Conservation (phyloP, 2,329 filamentous ascomycete genomes). For the Stachybotrys chartarum region DNA sequence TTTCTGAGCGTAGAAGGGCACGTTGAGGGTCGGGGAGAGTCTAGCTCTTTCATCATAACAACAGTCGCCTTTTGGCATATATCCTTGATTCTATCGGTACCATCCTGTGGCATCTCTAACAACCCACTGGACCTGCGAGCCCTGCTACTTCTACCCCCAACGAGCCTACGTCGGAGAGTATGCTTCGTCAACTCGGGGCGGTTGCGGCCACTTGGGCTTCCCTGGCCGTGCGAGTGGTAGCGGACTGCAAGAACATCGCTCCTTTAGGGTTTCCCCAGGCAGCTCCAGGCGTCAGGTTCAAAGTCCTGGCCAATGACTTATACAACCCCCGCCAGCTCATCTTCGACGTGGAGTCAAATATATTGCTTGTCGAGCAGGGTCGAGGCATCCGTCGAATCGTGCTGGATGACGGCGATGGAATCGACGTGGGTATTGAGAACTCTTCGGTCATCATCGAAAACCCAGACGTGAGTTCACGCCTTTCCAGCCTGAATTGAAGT, state of each 20-base stretch:
- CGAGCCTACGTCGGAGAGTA: background rate
- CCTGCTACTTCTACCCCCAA: too few relatives aligned
- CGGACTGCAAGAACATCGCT: constrained; percentile 4
- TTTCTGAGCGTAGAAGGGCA: too few relatives aligned
- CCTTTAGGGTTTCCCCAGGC: constrained; percentile 8
- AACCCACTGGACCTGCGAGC: too few relatives aligned
- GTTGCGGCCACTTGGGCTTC: background rate
- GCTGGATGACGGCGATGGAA: constrained; percentile 19
- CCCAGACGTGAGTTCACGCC: constrained; percentile 11
- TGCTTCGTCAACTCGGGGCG: background rate
- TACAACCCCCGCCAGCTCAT: constrained; percentile 22
- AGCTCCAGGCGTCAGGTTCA: constrained; percentile 16
- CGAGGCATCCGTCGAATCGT: constrained; percentile 25
- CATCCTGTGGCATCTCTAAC: too few relatives aligned
- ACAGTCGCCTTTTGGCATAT: too few relatives aligned
- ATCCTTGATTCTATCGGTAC: too few relatives aligned
- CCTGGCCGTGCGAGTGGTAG: constrained; percentile 1
- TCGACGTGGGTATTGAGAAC: constrained; percentile 20
- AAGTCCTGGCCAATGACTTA: constrained; percentile 17
- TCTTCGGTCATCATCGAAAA: constrained; percentile 18
- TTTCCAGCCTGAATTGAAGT: background rate
- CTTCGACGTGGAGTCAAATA: constrained; percentile 26
- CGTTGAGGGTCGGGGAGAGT: too few relatives aligned
- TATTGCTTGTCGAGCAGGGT: constrained; percentile 25
- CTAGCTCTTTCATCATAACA: too few relatives aligned